Evolutionary conservation across 2,329 filamentous ascomycete species (phyloP), one percentile per base, ranked within the genome.

Genomic region (Scedosporium boydii): DNA sequence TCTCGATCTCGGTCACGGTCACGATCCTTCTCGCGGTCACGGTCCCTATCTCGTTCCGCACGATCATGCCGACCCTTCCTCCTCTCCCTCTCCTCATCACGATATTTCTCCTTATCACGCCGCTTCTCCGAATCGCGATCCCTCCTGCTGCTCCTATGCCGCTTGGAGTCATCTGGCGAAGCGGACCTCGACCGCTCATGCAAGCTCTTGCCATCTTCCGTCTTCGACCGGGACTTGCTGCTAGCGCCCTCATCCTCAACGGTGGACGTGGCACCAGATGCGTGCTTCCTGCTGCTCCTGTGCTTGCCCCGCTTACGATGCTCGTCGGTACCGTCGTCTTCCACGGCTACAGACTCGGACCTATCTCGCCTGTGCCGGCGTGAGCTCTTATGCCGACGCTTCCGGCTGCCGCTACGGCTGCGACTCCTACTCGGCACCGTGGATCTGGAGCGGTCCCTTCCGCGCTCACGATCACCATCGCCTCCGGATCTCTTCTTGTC

Each of bases 111-210:
- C 48, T 69, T 67, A 44, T 77, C 75, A 44, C 78, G 73, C 14
- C 78, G 76, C 60, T 77, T 71, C 57, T 82, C 79, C 34, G 72
- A 72, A 63, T 77, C 78, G 63, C 79, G 78, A 51, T 88, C 84
- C 66, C 80, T 81, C 60, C 83, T 86, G 67, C 85, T 86, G 65
- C 85, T 83, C 67, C 80, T 79, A 6, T 83, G 81, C 61, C 80
- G 75, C 66, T 81, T 84, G 44, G 80, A 80, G 9, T 81, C 80
- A 12, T 85, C 83, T 1, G 82, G 83, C 2, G 89, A 91, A 4
- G 80, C 80, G 4, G 88, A 90, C 63, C 87, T 81, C 0, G 87
- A 86, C 59, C 82, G 81, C 58, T 85, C 81, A 12, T 77, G 75
- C 26, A 29, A 29, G 66, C 79, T 69, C 66, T 78, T 77, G 58